Evolutionary conservation across 257 asterid genomes (phyloP), one percentile per base, ranked within the genome.

Genomic region (Thymus mandschuricus): DNA sequence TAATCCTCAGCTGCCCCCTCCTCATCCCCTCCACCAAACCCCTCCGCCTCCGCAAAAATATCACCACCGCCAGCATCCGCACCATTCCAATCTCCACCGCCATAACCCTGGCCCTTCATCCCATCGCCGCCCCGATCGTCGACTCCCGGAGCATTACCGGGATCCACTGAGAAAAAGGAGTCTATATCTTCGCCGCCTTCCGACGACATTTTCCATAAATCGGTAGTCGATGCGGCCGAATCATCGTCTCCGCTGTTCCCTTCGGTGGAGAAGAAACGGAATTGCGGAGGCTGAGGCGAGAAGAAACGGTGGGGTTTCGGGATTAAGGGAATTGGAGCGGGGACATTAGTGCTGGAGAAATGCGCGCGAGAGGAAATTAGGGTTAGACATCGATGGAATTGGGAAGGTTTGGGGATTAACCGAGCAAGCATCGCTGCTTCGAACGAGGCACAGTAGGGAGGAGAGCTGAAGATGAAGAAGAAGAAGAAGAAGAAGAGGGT

Each of bases 141-240:
- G 70, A 68, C 13, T 13, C 81, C 84, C 61, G 76, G 85, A 0
- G 74, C 43, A 59, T 38, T 59, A 40, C 69, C 80, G 51, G 79
- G 38, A 5, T 75, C 90, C 29, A 64, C 56, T 2, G 82, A 74
- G 67, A 88, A 88, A 21, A 80, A 60, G 35, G 96, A 80, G 64
- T 78, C 84, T 2, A 77, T 57, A 44, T 81, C 83, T 27, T 84
- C 74, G 71, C 89, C 92, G 15, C 60, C 56, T 31, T 83, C 95
- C 0, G 90, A 76, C 13, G 96, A 82, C 45, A 90, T 55, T 46
- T 87, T 86, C 98, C 98, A 92, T 29, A 90, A 72, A 79, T 86
- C 92, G 2, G 85, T 66, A 8, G 90, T 68, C 27, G 89, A 81
- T 48, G 67, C 68, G 48, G 86, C 30, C 38, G 88, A 68, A 34